phyloP scores from a whole-genome alignment of 805 yeast species.

The Candida koratica region DNA sequence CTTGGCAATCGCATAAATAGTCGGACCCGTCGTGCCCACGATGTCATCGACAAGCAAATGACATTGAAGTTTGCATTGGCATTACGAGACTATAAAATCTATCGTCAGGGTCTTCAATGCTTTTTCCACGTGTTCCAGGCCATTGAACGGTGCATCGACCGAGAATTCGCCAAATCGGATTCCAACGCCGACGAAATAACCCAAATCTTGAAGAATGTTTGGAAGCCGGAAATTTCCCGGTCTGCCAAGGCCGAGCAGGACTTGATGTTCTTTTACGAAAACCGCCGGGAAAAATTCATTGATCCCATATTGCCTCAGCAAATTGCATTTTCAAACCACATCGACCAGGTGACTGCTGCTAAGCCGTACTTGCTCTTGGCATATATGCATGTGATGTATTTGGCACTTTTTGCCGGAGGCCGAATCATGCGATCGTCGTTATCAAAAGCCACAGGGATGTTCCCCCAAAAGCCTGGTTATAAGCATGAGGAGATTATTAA shows the following conservation, averaged over 20 bases:
- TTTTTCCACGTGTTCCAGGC: slow-evolving; percentile 66
- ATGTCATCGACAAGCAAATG: slow-evolving; percentile 64
- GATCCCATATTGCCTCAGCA: slow-evolving; percentile 59
- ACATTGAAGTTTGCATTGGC: slow-evolving; percentile 71
- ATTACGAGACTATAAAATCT: slow-evolving; percentile 67
- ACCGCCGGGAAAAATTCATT: slow-evolving; percentile 50
- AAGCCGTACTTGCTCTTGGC: slow-evolving; percentile 74
- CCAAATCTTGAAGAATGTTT: slow-evolving; percentile 52
- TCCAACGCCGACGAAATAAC: slow-evolving; percentile 23
- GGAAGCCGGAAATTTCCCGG: slow-evolving; percentile 70
- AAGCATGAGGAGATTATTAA: slow-evolving; percentile 58
- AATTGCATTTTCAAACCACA: slow-evolving; percentile 59
- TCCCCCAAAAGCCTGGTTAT: slow-evolving; percentile 69
- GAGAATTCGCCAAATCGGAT: slow-evolving; percentile 40
- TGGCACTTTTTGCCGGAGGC: slow-evolving; percentile 87
- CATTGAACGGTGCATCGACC: slow-evolving; percentile 51
- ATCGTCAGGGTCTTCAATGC: slow-evolving; percentile 75
- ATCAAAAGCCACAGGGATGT: slow-evolving; percentile 62
- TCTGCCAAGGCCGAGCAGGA: slow-evolving; percentile 55
- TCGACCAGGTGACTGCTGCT: slow-evolving; percentile 46
- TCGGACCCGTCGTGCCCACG: slow-evolving; percentile 64
- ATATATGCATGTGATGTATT: slow-evolving; percentile 79
- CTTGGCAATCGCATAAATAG: slow-evolving; percentile 75
- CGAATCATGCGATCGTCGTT: slow-evolving; percentile 64
- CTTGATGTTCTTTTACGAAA: slow-evolving; percentile 62